Conservation (phyloP, 2,329 filamentous ascomycete genomes). For the Venturia pyrina region DNA sequence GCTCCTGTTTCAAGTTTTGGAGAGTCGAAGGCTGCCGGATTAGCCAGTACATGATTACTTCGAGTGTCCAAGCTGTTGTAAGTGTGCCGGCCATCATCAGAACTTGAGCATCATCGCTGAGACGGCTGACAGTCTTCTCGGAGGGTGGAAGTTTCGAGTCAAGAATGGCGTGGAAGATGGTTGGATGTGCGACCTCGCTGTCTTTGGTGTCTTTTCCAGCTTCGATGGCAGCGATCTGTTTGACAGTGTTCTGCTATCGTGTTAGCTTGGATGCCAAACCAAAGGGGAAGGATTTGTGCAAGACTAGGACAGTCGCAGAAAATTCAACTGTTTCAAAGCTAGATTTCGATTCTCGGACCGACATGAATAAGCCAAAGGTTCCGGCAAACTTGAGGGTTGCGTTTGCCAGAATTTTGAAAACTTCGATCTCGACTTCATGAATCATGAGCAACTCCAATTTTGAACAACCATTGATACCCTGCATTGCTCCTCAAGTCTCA, state of each 20-base stretch:
- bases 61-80: slow-evolving; percentile 5
- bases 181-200: background rate
- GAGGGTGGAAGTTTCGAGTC: background rate
- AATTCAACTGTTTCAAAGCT: no score
- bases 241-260: background rate
- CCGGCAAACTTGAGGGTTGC: no score
- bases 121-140: background rate
- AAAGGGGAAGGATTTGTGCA: no score
- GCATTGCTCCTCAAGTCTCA: no score
- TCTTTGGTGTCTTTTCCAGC: background rate
- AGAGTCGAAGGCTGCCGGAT: background rate
- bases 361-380: no score
- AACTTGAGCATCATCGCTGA: background rate
- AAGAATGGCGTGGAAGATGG: slow-evolving; percentile 4
- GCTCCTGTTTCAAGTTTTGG: background rate
- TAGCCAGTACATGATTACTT: background rate
- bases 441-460: no score
- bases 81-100: slow-evolving; percentile 3
- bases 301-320: no score
- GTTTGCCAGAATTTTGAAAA: no score
- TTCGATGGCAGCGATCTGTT: background rate
- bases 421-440: no score
- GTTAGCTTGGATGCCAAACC: no score
- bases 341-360: no score
- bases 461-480: no score